phyloP scores from a whole-genome alignment of 192 early-diverging fungal genomes.

The Coemansia sp. region DNA sequence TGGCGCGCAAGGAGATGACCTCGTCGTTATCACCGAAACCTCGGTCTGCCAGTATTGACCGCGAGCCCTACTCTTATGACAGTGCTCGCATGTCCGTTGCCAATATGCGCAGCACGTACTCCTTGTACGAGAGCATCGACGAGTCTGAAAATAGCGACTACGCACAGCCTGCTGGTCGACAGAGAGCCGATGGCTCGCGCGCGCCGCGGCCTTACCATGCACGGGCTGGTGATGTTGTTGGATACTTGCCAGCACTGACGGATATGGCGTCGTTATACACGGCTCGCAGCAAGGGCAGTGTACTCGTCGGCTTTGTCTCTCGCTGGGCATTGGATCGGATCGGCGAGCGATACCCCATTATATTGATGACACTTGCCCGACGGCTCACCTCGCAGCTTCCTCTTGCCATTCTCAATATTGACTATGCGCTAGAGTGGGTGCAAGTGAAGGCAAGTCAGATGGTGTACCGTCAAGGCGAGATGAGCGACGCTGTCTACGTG shows the following conservation, averaged over 20 bases:
- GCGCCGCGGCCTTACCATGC: slow-evolving; percentile 66
- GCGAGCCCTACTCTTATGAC: background rate
- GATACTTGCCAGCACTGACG: slow-evolving; percentile 90
- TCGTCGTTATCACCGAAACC: background rate
- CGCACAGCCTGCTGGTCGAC: background rate
- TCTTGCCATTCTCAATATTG: slow-evolving; percentile 78
- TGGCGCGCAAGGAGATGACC: slow-evolving; percentile 23
- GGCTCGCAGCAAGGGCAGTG: slow-evolving; percentile 74
- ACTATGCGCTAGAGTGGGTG: slow-evolving; percentile 92
- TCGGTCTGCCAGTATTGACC: background rate
- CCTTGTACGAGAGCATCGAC: background rate
- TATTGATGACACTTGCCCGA: slow-evolving; percentile 85
- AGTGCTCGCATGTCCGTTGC: background rate
- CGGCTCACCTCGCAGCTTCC: slow-evolving; percentile 80
- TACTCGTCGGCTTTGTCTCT: slow-evolving; percentile 86
- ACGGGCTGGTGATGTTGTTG: slow-evolving; percentile 84
- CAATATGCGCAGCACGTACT: background rate
- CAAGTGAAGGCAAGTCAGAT: slow-evolving; percentile 93
- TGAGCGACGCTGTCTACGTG: slow-evolving; percentile 87
- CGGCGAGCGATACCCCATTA: slow-evolving; percentile 79
- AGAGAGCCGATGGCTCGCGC: slow-evolving; percentile 4
- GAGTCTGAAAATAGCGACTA: slow-evolving; percentile 7
- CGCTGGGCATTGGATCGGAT: slow-evolving; percentile 81
- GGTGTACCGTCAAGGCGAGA: slow-evolving; percentile 84
- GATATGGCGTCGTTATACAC: slow-evolving; percentile 89